phyloP scores from a whole-genome alignment of 2,329 filamentous ascomycete species.

The Alternaria sp. region DNA sequence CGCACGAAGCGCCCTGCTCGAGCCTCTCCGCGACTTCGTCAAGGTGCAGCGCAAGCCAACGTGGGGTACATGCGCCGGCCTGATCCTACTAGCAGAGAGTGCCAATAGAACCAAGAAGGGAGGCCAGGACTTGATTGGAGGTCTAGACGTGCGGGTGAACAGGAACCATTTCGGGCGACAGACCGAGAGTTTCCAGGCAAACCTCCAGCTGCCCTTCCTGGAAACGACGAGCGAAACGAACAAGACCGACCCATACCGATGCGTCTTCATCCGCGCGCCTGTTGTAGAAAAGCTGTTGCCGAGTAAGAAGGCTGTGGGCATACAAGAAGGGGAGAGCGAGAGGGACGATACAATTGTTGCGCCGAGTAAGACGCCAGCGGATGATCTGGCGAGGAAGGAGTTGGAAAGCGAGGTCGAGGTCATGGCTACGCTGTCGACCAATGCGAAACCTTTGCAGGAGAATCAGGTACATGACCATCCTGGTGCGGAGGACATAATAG shows the following conservation, averaged over 20 bases:
- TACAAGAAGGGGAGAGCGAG: slow-evolving; percentile 58
- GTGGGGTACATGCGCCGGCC: slow-evolving; percentile 95
- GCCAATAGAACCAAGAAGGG: slow-evolving; percentile 89
- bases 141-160: slow-evolving; percentile 87
- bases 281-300: slow-evolving; percentile 84
- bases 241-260: slow-evolving; percentile 67
- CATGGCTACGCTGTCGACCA: slow-evolving; percentile 62
- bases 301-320: slow-evolving; percentile 49
- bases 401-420: slow-evolving; percentile 62
- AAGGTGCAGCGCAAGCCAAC: slow-evolving; percentile 83
- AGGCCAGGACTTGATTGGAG: slow-evolving; percentile 91
- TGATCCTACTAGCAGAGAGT: slow-evolving; percentile 87
- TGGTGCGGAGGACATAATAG: slow-evolving; percentile 73
- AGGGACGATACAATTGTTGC: slow-evolving; percentile 63
- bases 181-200: slow-evolving; percentile 85
- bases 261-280: slow-evolving; percentile 92
- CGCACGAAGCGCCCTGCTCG: slow-evolving; percentile 77
- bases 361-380: slow-evolving; percentile 59
- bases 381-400: slow-evolving; percentile 53
- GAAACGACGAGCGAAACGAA: slow-evolving; percentile 31
- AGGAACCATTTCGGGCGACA: slow-evolving; percentile 96
- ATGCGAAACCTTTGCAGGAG: slow-evolving; percentile 56
- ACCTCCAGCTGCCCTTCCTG: slow-evolving; percentile 76
- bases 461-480: slow-evolving; percentile 56
- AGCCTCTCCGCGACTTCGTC: slow-evolving; percentile 86